Evolutionary conservation across 495 filamentous ascomycete species (phyloP).

Genomic region (Talaromyces stipitatus): DNA sequence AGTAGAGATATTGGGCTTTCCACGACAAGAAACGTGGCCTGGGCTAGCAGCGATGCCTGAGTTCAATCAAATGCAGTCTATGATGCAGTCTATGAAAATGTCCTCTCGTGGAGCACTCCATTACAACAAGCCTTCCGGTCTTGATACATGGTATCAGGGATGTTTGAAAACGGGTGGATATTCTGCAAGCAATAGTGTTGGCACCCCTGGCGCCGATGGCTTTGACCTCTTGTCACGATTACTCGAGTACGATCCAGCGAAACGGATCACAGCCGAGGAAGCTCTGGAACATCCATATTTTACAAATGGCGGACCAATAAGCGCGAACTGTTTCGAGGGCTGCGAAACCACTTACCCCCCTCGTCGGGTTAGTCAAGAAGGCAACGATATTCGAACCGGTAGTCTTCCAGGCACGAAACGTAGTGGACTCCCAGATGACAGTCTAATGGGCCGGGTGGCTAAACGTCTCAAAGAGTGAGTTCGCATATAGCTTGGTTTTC

Average conservation of each 20-base stretch:
- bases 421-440: slow-evolving; percentile 81
- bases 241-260: slow-evolving; percentile 88
- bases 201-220: slow-evolving; percentile 63
- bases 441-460: slow-evolving; percentile 41
- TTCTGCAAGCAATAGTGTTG: slow-evolving; percentile 36
- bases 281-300: slow-evolving; percentile 90
- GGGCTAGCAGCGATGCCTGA: slow-evolving; percentile 75
- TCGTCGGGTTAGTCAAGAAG: slow-evolving; percentile 83
- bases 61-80: slow-evolving; percentile 61
- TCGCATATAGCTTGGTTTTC: not conserved
- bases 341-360: slow-evolving; percentile 81
- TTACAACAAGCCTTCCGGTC: slow-evolving; percentile 37
- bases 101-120: slow-evolving; percentile 29
- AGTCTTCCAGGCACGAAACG: slow-evolving; percentile 89
- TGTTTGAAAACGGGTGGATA: slow-evolving; percentile 53
- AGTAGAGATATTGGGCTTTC: slow-evolving; percentile 87
- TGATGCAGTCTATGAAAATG: slow-evolving; percentile 32
- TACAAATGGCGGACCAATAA: slow-evolving; percentile 53
- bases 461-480: slow-evolving; percentile 40
- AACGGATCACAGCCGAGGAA: slow-evolving; percentile 73
- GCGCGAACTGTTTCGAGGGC: slow-evolving; percentile 84
- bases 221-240: slow-evolving; percentile 73
- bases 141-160: slow-evolving; percentile 61
- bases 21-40: slow-evolving; percentile 84
- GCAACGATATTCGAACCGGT: slow-evolving; percentile 85